A percentile compares a stretch with the other conserved stretches of the same genome.
phyloP scores from a whole-genome alignment of 2,329 filamentous ascomycete genomes.

The Verticillium isaacii region DNA sequence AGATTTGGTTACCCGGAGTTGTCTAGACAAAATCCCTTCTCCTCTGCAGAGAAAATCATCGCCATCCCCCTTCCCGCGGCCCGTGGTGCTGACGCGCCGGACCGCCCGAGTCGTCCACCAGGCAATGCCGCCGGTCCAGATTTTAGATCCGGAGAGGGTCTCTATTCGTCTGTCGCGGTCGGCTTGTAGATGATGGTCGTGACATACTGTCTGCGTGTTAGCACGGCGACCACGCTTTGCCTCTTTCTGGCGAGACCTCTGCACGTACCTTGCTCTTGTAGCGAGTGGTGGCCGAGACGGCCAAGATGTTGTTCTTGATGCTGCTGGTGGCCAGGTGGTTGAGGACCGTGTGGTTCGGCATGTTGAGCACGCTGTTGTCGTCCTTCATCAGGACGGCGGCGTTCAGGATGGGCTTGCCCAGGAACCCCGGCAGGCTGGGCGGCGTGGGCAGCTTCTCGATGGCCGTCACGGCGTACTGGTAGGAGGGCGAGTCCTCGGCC shows the following conservation, averaged over 20 bases:
- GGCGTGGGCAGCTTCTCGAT: conserved; percentile 78
- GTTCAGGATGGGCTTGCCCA: conserved; percentile 93
- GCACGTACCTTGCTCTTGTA: conserved; percentile 83
- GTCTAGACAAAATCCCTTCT: neutral
- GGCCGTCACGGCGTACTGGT: conserved; percentile 68
- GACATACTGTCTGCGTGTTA: conserved; percentile 64
- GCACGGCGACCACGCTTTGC: neutral
- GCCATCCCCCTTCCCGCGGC: neutral
- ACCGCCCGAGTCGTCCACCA: neutral
- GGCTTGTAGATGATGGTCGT: conserved; percentile 98
- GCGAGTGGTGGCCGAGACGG: conserved; percentile 93
- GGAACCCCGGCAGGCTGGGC: conserved; percentile 80
- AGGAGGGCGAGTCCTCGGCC: conserved; percentile 70
- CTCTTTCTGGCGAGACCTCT: neutral
- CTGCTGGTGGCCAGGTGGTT: conserved; percentile 97
- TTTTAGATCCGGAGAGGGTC: neutral
- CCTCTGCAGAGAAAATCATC: neutral
- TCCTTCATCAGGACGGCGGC: conserved; percentile 90
- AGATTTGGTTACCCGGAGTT: neutral
- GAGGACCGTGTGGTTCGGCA: conserved; percentile 94
- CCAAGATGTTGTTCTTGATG: conserved; percentile 93
- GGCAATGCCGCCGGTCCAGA: neutral
- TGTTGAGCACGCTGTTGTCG: conserved; percentile 92
- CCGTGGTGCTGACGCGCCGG: neutral
- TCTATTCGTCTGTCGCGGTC: conserved; percentile 51